Evolutionary conservation across 2,329 filamentous ascomycete genomes (phyloP), one percentile per base, ranked within the genome.

Genomic region (Decorospora gaudefroyi): DNA sequence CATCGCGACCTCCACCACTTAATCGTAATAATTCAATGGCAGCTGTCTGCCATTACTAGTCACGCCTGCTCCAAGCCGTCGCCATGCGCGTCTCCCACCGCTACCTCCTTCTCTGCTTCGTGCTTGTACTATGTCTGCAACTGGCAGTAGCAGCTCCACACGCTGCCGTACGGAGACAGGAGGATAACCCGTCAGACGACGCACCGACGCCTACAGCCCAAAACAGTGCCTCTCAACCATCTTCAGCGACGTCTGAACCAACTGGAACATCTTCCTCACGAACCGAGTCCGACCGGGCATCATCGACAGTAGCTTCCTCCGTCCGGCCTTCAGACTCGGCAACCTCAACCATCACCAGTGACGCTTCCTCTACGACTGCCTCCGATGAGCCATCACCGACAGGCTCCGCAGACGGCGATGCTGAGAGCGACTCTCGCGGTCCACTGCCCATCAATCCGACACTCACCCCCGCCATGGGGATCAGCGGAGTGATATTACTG

Each of bases 391-490:
- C 62, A n/a, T 8, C 43, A 16, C 39, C 64, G n/a, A 51, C 59
- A 6, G 52, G 39, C 11, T 44, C 59, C 23, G 38, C 48, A 21
- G 53, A 65, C 67, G 32, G 17, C 3, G 8, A 15, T 15, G 3
- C n/a, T 62, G 59, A 32, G 16, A 42, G 25, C 10, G 38, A 48
- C 42, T 31, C 48, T 10, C 17, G 49, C 6, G 57, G 56, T 35
- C 48, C 46, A 21, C 77, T 96, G 12, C 92, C 92, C 0, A 74
- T 96, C 22, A 62, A 80, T 16, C 90, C 92, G 0, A 72, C 69
- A 42, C 78, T 97, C 33, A 96, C 90, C 2, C 90, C 92, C 3
- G 90, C 85, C 27, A 84, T 89, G 71, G 88, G 84, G 3, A 81
- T 96, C 34, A 85, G 84, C 22, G 92, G 91, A 16, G 81, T 85